Percentiles rank a stretch among this genome's conserved stretches.
Conservation (phyloP, 106 monocot species). For the Posidonia australis region DNA sequence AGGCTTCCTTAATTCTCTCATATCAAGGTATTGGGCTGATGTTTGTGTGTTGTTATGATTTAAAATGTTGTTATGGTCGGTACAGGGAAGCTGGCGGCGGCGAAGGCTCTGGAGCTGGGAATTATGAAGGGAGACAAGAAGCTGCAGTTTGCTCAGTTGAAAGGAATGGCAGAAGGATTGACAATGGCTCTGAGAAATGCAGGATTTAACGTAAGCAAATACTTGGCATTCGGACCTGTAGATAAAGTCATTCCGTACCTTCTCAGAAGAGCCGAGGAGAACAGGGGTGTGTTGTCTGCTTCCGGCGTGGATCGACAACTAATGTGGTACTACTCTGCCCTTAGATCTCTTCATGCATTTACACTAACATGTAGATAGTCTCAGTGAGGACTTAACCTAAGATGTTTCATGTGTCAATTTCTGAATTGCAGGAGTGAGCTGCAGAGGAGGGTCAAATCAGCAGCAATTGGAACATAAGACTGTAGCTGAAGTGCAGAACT, state of each 20-base stretch:
- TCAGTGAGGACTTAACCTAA: not conserved
- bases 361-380: too few species aligned
- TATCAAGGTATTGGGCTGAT: not conserved
- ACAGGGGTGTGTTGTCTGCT: constrained; percentile 70
- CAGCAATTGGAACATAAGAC: not conserved
- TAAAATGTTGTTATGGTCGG: not conserved
- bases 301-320: constrained; percentile 55
- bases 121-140: constrained; percentile 40
- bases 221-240: constrained; percentile 78
- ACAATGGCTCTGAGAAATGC: constrained; percentile 65
- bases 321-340: constrained; percentile 25
- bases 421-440: constrained; percentile 17
- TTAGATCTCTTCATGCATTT: not conserved
- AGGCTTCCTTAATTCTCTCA: not conserved
- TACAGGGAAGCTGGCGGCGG: constrained; percentile 52
- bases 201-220: constrained; percentile 93
- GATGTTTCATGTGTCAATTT: not conserved
- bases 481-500: too few species aligned
- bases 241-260: constrained; percentile 87
- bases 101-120: constrained; percentile 53
- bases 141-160: constrained; percentile 88
- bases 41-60: not conserved
- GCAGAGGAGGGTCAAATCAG: constrained; percentile 11
- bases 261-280: constrained; percentile 86
- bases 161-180: constrained; percentile 90